These are phyloP conservation scores for Calycina herbarum DNA, from an alignment of 2,329 filamentous ascomycete genomes.

Conservation along the genomic window DNA sequence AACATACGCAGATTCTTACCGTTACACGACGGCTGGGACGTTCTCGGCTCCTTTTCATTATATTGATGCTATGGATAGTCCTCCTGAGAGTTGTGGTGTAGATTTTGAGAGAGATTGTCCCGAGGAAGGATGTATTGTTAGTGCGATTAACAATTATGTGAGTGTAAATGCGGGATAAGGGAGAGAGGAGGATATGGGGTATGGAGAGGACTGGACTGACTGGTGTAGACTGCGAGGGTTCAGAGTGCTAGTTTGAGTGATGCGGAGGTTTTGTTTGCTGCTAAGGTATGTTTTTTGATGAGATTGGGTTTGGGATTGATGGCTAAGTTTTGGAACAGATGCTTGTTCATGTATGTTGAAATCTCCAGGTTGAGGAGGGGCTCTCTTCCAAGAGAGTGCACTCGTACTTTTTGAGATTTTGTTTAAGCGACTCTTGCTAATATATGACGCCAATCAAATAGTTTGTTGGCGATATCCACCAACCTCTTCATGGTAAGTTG, in stretches of 20 bases:
- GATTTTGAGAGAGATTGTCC: constrained; percentile 62
- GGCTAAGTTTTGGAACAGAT: constrained; percentile 22
- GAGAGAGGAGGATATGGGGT: neutral
- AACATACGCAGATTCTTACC: constrained; percentile 52
- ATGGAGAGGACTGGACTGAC: neutral
- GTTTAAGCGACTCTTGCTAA: neutral
- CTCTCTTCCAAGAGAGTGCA: too few species aligned
- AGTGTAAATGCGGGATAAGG: constrained; percentile 5
- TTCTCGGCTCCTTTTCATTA: constrained; percentile 66
- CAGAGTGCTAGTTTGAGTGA: constrained; percentile 39
- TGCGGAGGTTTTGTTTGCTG: constrained; percentile 55
- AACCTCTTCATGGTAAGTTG: constrained; percentile 56
- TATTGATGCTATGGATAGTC: constrained; percentile 66
- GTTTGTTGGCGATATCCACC: constrained; percentile 61
- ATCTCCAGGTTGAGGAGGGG: neutral
- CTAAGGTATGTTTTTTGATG: constrained; percentile 44
- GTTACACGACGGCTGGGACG: constrained; percentile 62
- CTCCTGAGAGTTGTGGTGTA: constrained; percentile 57
- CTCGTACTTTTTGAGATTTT: neutral
- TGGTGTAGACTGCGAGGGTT: constrained; percentile 26
- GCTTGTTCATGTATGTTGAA: constrained; percentile 37
- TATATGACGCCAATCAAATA: constrained; percentile 33
- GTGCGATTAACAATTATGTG: constrained; percentile 36
- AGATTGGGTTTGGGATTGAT: neutral
- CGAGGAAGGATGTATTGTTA: constrained; percentile 58